These are phyloP conservation scores for Turnera subulata DNA, from an alignment of 345 rosid genomes.

Conservation along the genomic window DNA sequence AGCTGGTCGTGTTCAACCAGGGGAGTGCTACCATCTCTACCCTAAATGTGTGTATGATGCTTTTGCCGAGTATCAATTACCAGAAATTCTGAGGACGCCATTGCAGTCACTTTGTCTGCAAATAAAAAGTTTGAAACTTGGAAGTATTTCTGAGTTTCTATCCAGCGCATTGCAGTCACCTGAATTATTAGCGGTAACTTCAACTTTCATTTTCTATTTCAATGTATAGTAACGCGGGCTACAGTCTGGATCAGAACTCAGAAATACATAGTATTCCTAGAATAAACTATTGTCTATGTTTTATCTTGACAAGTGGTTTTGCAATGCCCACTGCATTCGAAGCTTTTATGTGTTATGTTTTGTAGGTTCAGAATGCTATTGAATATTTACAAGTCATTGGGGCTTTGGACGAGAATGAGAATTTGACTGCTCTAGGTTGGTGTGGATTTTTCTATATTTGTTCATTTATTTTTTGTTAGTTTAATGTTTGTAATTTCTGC, in stretches of 20 bases:
- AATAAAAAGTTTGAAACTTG: conserved; percentile 80
- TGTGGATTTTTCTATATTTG: not conserved
- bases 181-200: conserved; percentile 65
- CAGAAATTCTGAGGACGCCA: conserved; percentile 93
- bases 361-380: conserved; percentile 87
- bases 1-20: conserved; percentile 92
- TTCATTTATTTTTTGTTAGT: not conserved
- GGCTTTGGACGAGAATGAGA: conserved; percentile 76
- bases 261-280: no score
- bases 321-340: not conserved
- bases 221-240: not conserved
- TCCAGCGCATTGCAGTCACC: conserved; percentile 92
- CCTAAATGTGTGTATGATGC: conserved; percentile 82
- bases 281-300: no score
- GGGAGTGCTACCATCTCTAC: conserved; percentile 87
- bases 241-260: no score
- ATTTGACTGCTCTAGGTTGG: conserved; percentile 71
- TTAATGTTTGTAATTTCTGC: not conserved
- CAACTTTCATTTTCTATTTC: conserved; percentile 11
- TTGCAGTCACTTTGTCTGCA: conserved; percentile 90
- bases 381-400: conserved; percentile 83
- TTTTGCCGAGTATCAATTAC: conserved; percentile 83
- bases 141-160: conserved; percentile 77
- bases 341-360: conserved; percentile 7
- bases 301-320: not conserved